Evolutionary conservation across 75 land plant species (phyloP).

Genomic region (Pinus albicaulis): DNA sequence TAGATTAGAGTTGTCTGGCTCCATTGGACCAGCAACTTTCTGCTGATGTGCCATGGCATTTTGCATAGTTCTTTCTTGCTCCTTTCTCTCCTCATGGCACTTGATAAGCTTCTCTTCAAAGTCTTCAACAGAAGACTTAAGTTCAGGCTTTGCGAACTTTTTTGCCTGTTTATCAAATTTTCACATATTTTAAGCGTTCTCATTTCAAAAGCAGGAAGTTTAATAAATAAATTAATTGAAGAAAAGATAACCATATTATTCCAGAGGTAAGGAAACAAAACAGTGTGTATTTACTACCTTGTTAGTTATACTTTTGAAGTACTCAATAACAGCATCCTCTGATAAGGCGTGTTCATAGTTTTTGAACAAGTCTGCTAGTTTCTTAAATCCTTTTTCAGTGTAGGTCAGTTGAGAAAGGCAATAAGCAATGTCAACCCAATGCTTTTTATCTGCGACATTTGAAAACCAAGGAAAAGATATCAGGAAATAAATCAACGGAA

Average conservation of each 20-base stretch:
- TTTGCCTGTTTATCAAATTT: conserved; percentile 51
- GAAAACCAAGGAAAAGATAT: neutral
- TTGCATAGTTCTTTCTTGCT: conserved; percentile 68
- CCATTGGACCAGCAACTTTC: conserved; percentile 29
- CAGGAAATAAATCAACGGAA: neutral
- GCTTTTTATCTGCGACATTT: conserved; percentile 49
- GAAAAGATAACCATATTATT: neutral
- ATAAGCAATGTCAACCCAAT: conserved; percentile 89
- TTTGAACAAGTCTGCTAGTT: conserved; percentile 84
- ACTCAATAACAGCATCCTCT: conserved; percentile 75
- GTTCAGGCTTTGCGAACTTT: conserved; percentile 90
- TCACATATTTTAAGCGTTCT: neutral
- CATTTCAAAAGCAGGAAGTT: neutral
- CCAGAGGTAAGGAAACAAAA: conserved; percentile 3
- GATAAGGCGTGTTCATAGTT: conserved; percentile 77
- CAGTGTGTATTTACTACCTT: conserved; percentile 49
- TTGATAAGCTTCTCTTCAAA: conserved; percentile 82
- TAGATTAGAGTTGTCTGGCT: neutral
- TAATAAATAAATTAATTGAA: neutral
- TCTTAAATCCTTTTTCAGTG: conserved; percentile 86
- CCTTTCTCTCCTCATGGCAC: conserved; percentile 74
- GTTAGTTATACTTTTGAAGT: conserved; percentile 72
- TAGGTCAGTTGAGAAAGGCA: conserved; percentile 93
- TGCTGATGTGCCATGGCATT: conserved; percentile 77
- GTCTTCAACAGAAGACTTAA: conserved; percentile 78